Percentiles rank a stretch among this genome's conserved stretches.
These are phyloP conservation scores for Colletotrichum australisinense DNA, from an alignment of 2,329 filamentous ascomycete species.

Conservation along the genomic window DNA sequence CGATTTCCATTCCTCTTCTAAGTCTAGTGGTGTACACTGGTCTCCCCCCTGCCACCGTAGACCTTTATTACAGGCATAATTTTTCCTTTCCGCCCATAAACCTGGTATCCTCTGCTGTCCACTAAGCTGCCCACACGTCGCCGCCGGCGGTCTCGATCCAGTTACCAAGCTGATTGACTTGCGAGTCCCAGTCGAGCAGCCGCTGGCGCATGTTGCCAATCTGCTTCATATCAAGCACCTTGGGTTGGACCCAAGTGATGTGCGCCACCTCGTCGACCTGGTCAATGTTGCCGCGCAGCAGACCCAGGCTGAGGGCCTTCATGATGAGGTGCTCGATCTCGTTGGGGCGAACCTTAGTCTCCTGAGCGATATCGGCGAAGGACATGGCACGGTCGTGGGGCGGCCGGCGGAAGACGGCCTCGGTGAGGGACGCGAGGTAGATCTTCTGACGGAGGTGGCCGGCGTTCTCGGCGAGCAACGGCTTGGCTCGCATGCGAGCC, in stretches of 20 bases:
- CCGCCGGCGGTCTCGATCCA: conserved; percentile 96
- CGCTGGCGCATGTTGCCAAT: conserved; percentile 92
- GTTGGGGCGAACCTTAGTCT: conserved; percentile 90
- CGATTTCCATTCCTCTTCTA: conserved; percentile 19
- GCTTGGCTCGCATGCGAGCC: conserved; percentile 83
- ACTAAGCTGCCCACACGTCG: conserved; percentile 92
- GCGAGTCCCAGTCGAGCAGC: conserved; percentile 93
- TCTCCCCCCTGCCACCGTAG: neutral
- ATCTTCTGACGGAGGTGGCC: conserved; percentile 96
- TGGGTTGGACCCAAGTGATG: conserved; percentile 99
- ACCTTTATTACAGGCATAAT: conserved; percentile 20
- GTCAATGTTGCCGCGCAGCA: conserved; percentile 92
- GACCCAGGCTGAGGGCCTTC: conserved; percentile 95
- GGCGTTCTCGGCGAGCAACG: conserved; percentile 82
- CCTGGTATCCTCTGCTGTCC: neutral
- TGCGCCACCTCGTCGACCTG: conserved; percentile 94
- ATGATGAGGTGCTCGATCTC: conserved; percentile 99
- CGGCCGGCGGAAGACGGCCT: conserved; percentile 94
- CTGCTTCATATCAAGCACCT: conserved; percentile 95
- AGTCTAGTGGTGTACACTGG: conserved; percentile 36
- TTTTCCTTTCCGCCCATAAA: conserved; percentile 5
- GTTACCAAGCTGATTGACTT: conserved; percentile 94
- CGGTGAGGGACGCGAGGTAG: conserved; percentile 93
- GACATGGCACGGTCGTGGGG: conserved; percentile 96
- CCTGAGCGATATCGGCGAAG: conserved; percentile 86